Evolutionary conservation across 1,284 basidiomycete species (phyloP).

Genomic region (Cutaneotrichosporon cyanovorans): DNA sequence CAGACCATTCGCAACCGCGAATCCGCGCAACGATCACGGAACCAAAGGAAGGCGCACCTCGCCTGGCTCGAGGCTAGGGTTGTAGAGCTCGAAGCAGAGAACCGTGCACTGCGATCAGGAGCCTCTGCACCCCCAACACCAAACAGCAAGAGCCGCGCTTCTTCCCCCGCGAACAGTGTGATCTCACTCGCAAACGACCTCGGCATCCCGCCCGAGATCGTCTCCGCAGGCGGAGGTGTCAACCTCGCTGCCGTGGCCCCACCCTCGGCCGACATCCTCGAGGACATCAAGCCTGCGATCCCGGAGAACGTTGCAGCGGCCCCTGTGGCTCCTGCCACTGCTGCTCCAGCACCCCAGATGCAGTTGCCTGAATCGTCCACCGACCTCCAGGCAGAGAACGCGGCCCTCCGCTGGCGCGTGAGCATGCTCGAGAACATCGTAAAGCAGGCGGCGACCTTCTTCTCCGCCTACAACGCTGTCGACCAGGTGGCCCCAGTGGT

Average conservation of each 20-base stretch:
- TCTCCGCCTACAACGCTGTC: conserved; percentile 16
- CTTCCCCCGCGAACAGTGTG: conserved; percentile 32
- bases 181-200: conserved; percentile 31
- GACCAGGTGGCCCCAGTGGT: conserved; percentile 4
- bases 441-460: conserved; percentile 37
- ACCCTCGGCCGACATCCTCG: conserved; percentile 27
- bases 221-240: conserved; percentile 29
- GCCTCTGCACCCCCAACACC: conserved; percentile 10
- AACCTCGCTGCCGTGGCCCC: conserved; percentile 37
- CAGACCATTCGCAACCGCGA: conserved; percentile 41
- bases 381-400: conserved; percentile 30
- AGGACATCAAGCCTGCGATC: conserved; percentile 28
- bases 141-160: conserved; percentile 16
- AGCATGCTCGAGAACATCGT: conserved; percentile 36
- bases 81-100: conserved; percentile 40
- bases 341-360: background rate
- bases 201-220: conserved; percentile 30
- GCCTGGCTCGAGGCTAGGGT: conserved; percentile 41
- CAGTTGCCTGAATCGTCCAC: background rate
- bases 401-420: conserved; percentile 31
- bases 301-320: background rate
- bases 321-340: too few relatives aligned
- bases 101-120: conserved; percentile 28
- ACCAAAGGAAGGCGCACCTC: conserved; percentile 43
- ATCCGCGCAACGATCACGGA: conserved; percentile 41